Percentiles rank a stretch among this genome's conserved stretches.
Evolutionary conservation across 805 yeast species (phyloP).

Genomic region (Teunomyces tritomae): DNA sequence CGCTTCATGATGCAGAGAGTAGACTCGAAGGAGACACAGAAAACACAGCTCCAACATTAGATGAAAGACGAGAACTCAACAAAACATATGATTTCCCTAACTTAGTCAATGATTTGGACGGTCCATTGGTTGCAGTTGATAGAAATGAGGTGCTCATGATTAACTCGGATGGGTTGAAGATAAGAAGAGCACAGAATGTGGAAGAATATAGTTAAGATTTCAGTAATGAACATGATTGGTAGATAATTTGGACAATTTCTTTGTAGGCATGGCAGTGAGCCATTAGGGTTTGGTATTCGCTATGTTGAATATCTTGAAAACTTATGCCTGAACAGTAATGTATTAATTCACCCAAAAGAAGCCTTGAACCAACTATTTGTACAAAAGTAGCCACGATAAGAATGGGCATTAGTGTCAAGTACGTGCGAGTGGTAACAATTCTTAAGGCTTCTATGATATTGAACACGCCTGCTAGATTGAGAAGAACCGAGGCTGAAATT

Average conservation of each 20-base stretch:
- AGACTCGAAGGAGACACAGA: not conserved
- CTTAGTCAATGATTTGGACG: conserved; percentile 67
- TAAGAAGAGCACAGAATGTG: conserved; percentile 1
- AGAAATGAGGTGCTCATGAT: conserved; percentile 38
- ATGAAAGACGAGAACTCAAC: conserved; percentile 70
- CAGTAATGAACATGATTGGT: not conserved
- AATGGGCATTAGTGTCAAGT: conserved; percentile 12
- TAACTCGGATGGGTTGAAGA: conserved; percentile 24
- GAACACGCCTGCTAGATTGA: conserved; percentile 57
- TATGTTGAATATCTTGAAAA: conserved; percentile 7
- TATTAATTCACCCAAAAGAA: conserved; percentile 13
- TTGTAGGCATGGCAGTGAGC: conserved; percentile 2
- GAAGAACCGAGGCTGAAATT: conserved; percentile 51
- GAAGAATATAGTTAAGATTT: not conserved
- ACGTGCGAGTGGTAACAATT: conserved; percentile 18
- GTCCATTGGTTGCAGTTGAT: conserved; percentile 79
- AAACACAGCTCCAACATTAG: conserved; percentile 53
- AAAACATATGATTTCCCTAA: conserved; percentile 78
- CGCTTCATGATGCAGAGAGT: conserved; percentile 20
- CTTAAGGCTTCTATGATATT: conserved; percentile 61
- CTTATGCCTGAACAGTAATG: conserved; percentile 12
- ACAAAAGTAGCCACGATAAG: conserved; percentile 15
- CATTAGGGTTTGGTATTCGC: conserved; percentile 9
- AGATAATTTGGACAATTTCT: not conserved
- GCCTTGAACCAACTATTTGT: conserved; percentile 13